A percentile compares a stretch with the other conserved stretches of the same genome.
phyloP scores from a whole-genome alignment of 2,329 filamentous ascomycete species.

The Cercospora brassicicola region DNA sequence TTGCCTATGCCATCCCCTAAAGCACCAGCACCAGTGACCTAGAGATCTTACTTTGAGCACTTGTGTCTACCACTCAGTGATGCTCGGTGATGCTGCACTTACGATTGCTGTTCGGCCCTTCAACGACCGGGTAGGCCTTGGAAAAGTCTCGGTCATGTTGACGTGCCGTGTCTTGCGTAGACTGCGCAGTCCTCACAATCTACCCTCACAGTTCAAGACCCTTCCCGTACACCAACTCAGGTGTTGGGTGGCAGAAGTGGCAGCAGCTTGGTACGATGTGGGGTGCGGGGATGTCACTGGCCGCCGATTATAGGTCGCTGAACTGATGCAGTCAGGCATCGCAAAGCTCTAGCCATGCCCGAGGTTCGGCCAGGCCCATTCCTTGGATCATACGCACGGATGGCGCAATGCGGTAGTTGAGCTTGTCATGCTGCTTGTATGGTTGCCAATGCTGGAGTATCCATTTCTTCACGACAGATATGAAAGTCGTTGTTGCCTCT shows the following conservation, averaged over 20 bases:
- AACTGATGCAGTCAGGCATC: not conserved
- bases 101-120: constrained; percentile 51
- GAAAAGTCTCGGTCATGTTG: constrained; percentile 33
- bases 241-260: not conserved
- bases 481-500: not conserved
- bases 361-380: not conserved
- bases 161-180: not conserved
- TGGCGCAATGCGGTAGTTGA: not conserved
- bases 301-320: not conserved
- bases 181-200: not conserved
- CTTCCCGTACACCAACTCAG: not conserved
- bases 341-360: not conserved
- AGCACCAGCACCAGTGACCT: constrained; percentile 60
- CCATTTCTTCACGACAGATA: not conserved
- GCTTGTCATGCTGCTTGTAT: not conserved
- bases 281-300: not conserved
- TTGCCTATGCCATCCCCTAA: constrained; percentile 61
- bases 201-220: not conserved
- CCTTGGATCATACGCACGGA: not conserved
- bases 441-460: not conserved
- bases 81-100: not conserved
- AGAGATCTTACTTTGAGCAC: not conserved
- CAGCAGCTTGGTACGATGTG: not conserved
- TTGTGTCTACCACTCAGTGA: not conserved
- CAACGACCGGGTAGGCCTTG: constrained; percentile 45